Evolutionary conservation across 192 early-diverging fungal species (phyloP), one percentile per base, ranked within the genome.

Genomic region (Pilobolus umbonatus): DNA sequence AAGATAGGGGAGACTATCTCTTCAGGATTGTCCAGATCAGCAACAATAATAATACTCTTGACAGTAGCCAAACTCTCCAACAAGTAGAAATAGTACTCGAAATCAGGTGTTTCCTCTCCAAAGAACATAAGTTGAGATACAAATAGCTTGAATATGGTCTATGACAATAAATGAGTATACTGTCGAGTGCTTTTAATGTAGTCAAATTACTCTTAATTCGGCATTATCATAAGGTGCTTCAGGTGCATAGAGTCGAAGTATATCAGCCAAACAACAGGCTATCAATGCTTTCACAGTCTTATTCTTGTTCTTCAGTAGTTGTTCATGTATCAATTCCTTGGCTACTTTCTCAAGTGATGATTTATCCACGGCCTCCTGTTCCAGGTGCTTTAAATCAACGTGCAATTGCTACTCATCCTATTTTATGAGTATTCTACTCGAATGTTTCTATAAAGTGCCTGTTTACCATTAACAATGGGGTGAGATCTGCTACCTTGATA

Each of bases 211-310:
- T 73, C 76, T 82, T 14, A 98, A 78, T 55, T 95, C 84, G 4
- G 67, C 67, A 46, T 87, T 81, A 40, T 57, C 80, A 71, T 96
- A 97, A 9, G 96, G 96, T 4, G 92, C 88, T 53, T 96, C 91
- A 9, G 95, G 95, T 12, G 96, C 96, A 68, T 88, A 94, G 9
- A 99, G 74, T 19, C 94, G 80, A 32, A 99, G 80, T 0, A 97
- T 74, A 60, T 99, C 96, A 1, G 93, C 90, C 34, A 96, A 75
- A 69, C 94, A 97, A 69, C 91, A 93, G 3, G 92, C 83, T 0
- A 80, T 76, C 21, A 85, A 82, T 21, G 83, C 80, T 28, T 76
- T 76, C 15, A 96, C 87, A 15, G 85, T 87, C 39, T 84, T 79
- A 66, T 96, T 92, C 46, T 86, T 90, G 74, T 96, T 89, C 30